phyloP scores from a whole-genome alignment of 129 eudicot species.

The Centaurea solstitialis region DNA sequence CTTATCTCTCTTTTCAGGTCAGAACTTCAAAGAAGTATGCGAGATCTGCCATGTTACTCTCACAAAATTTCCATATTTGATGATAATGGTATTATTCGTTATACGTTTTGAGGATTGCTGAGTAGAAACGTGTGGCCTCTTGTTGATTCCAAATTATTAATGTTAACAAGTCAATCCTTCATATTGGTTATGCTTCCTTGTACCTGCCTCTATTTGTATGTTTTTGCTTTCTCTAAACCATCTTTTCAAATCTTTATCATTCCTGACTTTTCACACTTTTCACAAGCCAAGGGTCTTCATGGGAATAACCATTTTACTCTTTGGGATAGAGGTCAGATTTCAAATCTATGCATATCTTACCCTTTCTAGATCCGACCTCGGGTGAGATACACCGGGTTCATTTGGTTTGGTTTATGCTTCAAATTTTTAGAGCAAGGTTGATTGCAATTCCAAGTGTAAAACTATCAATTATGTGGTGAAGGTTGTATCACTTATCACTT shows the following conservation, averaged over 20 bases:
- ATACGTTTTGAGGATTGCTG: too few species aligned
- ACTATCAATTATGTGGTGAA: background rate
- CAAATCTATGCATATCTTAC: background rate
- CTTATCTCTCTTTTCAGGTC: constrained; percentile 12
- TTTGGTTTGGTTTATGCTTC: background rate
- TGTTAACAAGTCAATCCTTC: background rate
- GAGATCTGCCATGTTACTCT: constrained; percentile 8
- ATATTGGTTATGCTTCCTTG: background rate
- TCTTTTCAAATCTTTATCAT: background rate
- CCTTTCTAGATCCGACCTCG: background rate
- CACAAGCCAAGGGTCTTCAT: background rate
- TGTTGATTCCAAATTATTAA: background rate
- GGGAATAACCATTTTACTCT: background rate
- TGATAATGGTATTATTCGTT: background rate
- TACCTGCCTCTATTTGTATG: background rate
- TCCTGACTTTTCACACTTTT: background rate
- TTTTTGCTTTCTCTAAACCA: background rate
- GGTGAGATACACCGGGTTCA: background rate
- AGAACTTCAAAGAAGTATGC: constrained; percentile 16
- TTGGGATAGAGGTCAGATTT: background rate
- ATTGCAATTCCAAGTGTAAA: background rate
- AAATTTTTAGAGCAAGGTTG: background rate
- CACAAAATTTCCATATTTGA: background rate
- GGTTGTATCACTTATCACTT: background rate
- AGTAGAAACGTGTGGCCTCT: background rate